These are phyloP conservation scores for Tephrocybe sp. DNA, from an alignment of 768 basidiomycete species.

Conservation along the genomic window DNA sequence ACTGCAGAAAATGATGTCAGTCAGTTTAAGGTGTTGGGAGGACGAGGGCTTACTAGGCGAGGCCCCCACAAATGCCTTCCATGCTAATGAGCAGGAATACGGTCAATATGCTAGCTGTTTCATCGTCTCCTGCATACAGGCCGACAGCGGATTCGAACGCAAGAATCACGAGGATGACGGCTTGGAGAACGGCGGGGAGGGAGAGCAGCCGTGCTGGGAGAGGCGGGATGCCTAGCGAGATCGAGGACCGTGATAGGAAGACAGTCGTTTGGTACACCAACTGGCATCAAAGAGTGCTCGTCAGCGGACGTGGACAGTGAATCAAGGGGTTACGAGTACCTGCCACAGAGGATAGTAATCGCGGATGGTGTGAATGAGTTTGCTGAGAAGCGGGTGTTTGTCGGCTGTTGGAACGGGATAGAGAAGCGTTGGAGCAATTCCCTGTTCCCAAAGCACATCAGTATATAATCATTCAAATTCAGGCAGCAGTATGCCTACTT, in stretches of 20 bases:
- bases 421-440: conserved; percentile 85
- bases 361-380: conserved; percentile 78
- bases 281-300: conserved; percentile 25
- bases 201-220: conserved; percentile 61
- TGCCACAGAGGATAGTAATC: conserved; percentile 98
- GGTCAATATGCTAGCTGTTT: conserved; percentile 45
- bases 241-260: conserved; percentile 81
- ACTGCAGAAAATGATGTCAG: conserved; percentile 41
- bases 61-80: conserved; percentile 92
- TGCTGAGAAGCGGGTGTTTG: conserved; percentile 61
- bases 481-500: conserved; percentile 39
- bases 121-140: conserved; percentile 44
- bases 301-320: neutral
- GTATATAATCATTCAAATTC: neutral
- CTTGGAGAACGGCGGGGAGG: conserved; percentile 68
- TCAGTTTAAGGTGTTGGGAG: neutral
- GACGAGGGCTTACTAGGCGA: conserved; percentile 65
- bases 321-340: conserved; percentile 40
- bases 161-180: conserved; percentile 53
- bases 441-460: conserved; percentile 46
- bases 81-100: conserved; percentile 78
- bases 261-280: conserved; percentile 65
- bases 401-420: conserved; percentile 78
- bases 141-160: conserved; percentile 60
- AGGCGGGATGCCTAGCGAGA: conserved; percentile 74